These are phyloP conservation scores for Boletus eberwhitei DNA, from an alignment of 768 basidiomycete genomes.

Conservation along the genomic window DNA sequence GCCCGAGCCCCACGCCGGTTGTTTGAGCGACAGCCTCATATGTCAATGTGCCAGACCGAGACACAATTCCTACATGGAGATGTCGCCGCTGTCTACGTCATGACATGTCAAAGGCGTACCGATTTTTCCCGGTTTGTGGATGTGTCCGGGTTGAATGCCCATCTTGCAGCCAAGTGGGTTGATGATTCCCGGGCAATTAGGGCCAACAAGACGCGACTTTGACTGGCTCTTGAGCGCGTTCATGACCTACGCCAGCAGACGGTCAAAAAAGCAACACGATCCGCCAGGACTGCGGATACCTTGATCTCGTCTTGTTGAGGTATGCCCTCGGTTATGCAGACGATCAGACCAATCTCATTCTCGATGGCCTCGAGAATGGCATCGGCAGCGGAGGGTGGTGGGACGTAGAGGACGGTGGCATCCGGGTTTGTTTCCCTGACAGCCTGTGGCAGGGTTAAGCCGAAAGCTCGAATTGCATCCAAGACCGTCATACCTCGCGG, in stretches of 20 bases:
- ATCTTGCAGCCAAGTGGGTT: constrained; percentile 98
- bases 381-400: constrained; percentile 93
- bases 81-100: neutral
- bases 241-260: constrained; percentile 57
- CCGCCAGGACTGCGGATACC: constrained; percentile 40
- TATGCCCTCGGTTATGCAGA: constrained; percentile 98
- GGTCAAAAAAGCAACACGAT: neutral
- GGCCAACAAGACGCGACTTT: constrained; percentile 93
- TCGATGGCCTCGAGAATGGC: constrained; percentile 99
- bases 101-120: constrained; percentile 46
- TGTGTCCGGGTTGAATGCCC: constrained; percentile 97
- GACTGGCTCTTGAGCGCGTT: constrained; percentile 93
- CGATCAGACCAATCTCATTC: constrained; percentile 95
- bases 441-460: constrained; percentile 50
- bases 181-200: constrained; percentile 98
- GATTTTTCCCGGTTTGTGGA: constrained; percentile 94
- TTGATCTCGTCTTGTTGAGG: constrained; percentile 96
- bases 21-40: constrained; percentile 99
- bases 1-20: constrained; percentile 91
- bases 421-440: constrained; percentile 84
- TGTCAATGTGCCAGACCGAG: constrained; percentile 92
- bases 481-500: constrained; percentile 60
- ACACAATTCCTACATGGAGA: constrained; percentile 71
- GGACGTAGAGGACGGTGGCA: constrained; percentile 95
- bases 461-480: neutral